Conservation (phyloP, 78 protist species). For the slime mould (Dictyostelium discoideum) region dicty_2.7 NC_007088.5:4991001-4991500, state of each 20-base stretch:
- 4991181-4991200: not conserved
- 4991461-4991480: not conserved
- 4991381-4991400: too few species aligned
- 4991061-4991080: conserved; percentile 57
- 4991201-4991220: not conserved
- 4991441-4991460: not conserved
- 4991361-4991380: too few species aligned
- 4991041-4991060: conserved; percentile 28
- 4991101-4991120: conserved; percentile 78
- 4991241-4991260: too few species aligned
- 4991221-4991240: too few species aligned
- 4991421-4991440: not conserved
- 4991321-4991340: too few species aligned
- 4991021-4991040: conserved; percentile 37
- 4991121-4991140: conserved; percentile 54
- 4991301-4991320: too few species aligned
- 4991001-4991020: conserved; percentile 70
- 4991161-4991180: not conserved
- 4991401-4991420: not conserved
- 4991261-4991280: too few species aligned
- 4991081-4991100: conserved; percentile 53
- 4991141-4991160: not conserved
- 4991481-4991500: too few species aligned
- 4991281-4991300: too few species aligned
- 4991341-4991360: too few species aligned